Percentiles rank a stretch among this genome's conserved stretches.
Evolutionary conservation across 352 stramenopile genomes (phyloP).

Genomic region (Phytophthora foliorum): DNA sequence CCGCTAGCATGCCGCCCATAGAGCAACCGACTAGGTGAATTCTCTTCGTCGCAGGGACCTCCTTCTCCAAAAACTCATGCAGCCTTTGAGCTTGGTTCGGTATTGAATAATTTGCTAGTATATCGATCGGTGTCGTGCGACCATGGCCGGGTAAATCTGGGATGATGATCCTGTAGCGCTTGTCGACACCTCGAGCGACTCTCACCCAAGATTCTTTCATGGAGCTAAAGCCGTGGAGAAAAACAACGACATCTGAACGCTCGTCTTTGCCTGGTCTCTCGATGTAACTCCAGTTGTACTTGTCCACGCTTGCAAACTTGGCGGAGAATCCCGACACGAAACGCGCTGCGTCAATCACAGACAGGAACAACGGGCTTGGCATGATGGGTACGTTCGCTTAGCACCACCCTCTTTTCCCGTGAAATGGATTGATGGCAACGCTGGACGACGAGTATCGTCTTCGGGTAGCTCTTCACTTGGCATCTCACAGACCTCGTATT

Average conservation of each 20-base stretch:
- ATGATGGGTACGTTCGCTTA: conserved; percentile 7
- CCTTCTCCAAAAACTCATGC: conserved; percentile 62
- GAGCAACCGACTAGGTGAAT: conserved; percentile 79
- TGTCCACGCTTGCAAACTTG: conserved; percentile 51
- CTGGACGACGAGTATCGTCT: too few relatives aligned
- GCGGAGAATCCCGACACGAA: conserved; percentile 61
- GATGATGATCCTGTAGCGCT: conserved; percentile 61
- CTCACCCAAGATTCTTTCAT: conserved; percentile 74
- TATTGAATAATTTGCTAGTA: conserved; percentile 56
- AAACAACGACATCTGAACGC: conserved; percentile 57
- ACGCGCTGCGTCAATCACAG: conserved; percentile 53
- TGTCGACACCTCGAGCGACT: conserved; percentile 58
- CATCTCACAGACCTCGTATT: conserved; percentile 3
- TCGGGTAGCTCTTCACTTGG: not conserved
- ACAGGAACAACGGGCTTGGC: conserved; percentile 40
- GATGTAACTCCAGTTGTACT: conserved; percentile 81
- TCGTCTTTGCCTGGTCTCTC: conserved; percentile 54
- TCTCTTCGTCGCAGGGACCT: conserved; percentile 52
- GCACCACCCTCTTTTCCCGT: not conserved
- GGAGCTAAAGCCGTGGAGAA: conserved; percentile 77
- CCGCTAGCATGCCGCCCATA: conserved; percentile 79
- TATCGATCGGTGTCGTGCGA: conserved; percentile 56
- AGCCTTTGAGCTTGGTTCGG: conserved; percentile 57
- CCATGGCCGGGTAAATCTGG: conserved; percentile 75
- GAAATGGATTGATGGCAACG: not conserved